Conservation (phyloP, 2,329 filamentous ascomycete species). For the Thelonectria blattea region DNA sequence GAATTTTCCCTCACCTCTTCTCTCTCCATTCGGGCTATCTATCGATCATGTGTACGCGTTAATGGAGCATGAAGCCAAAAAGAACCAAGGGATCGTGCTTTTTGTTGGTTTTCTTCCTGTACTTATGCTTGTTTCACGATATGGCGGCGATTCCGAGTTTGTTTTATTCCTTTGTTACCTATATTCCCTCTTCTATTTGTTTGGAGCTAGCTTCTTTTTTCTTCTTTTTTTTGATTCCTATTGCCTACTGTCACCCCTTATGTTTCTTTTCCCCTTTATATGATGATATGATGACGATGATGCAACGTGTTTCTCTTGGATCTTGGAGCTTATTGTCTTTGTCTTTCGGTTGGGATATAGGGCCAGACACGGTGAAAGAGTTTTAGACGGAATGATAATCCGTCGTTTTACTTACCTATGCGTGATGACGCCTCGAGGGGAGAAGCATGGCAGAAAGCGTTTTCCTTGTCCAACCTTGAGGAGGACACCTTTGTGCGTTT, state of each 20-base stretch:
- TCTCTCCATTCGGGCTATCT: slow-evolving; percentile 18
- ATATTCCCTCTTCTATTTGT: slow-evolving; percentile 7
- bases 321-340: not conserved
- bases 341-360: too few species aligned
- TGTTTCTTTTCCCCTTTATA: slow-evolving; percentile 22
- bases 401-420: too few species aligned
- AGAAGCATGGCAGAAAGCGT: too few species aligned
- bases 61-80: slow-evolving; percentile 41
- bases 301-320: too few species aligned
- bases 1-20: not conserved
- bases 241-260: not conserved
- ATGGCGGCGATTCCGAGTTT: slow-evolving; percentile 36
- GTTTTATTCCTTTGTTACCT: slow-evolving; percentile 22
- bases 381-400: too few species aligned
- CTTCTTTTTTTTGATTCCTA: slow-evolving; percentile 9
- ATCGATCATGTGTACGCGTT: slow-evolving; percentile 38
- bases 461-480: too few species aligned
- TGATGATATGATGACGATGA: not conserved
- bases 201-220: slow-evolving; percentile 22
- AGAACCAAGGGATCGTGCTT: slow-evolving; percentile 29
- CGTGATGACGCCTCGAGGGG: too few species aligned
- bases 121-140: slow-evolving; percentile 38
- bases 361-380: too few species aligned
- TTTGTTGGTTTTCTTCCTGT: slow-evolving; percentile 33
- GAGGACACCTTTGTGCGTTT: too few species aligned